These are phyloP conservation scores for Xanthoconium stramineum DNA, from an alignment of 768 basidiomycete species.

Conservation along the genomic window DNA sequence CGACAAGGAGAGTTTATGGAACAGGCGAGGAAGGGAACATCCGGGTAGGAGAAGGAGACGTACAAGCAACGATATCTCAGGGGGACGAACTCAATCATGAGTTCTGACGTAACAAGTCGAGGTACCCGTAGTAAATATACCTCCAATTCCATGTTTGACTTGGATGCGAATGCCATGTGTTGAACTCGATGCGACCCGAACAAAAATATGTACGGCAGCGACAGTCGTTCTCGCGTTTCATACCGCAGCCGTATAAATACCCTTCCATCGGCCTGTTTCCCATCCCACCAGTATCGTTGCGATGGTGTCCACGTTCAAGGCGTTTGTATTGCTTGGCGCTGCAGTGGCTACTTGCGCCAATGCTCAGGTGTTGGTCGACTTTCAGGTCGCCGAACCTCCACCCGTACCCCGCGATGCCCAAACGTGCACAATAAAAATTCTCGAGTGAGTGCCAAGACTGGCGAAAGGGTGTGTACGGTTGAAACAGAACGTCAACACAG, in stretches of 20 bases:
- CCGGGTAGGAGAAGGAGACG: constrained; percentile 16
- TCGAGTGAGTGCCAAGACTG: constrained; percentile 45
- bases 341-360: constrained; percentile 8
- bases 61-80: constrained; percentile 21
- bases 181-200: too few relatives aligned
- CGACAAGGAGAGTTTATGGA: constrained; percentile 67
- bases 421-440: constrained; percentile 61
- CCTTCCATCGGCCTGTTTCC: not conserved
- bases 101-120: constrained; percentile 39
- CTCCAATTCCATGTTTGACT: not conserved
- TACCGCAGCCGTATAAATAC: constrained; percentile 2
- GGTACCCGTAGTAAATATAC: constrained; percentile 14
- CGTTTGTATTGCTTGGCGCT: constrained; percentile 12
- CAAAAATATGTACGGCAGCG: not conserved
- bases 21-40: constrained; percentile 11
- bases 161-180: too few relatives aligned
- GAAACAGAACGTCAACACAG: constrained; percentile 30
- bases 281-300: constrained; percentile 1
- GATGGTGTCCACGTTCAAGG: constrained; percentile 22
- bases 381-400: constrained; percentile 74
- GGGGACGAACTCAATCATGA: constrained; percentile 65
- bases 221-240: not conserved
- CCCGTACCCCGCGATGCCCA: constrained; percentile 58
- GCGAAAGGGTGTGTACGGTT: not conserved
- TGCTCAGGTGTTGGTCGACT: constrained; percentile 45